Base-by-base conservation (phyloP, 2,329 filamentous ascomycete species). In the Plenodomus lindquistii region DNA sequence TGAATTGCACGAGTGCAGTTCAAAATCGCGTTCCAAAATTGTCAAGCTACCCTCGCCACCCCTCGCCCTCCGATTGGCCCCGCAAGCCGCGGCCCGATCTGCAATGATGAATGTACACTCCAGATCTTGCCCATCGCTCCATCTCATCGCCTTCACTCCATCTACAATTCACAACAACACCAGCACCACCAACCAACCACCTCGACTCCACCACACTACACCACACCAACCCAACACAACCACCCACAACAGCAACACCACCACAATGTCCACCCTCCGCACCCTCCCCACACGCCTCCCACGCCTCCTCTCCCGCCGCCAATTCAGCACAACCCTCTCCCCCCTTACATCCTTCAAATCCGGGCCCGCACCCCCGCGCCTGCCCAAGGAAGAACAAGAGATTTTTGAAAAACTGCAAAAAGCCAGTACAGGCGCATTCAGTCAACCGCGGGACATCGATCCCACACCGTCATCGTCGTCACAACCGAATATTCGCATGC, bases 331-430 rank as follows among this genome's bases (percentile, higher is more conserved):
- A 7, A 22, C 49, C 2, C 35, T 39, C 24, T 56, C 40, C 51
- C 3, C 41, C 31, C 55, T 57, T 0, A 31, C 48, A 40, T 50
- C 59, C 17, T 73, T 73, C 54, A 48, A 49, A 35, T 41, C 76
- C 16, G 78, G 78, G 11, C 89, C 93, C 19, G 76, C 89, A 7
- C 94, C 94, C 15, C 92, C 91, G 0, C 88, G 91, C 40, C 89
- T 97, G 10, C 91, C 93, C 6, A 85, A 91, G 63, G 85, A 89
- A 72, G 87, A 96, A 62, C 92, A 97, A 77, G 89, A 91, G 70
- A 84, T 95, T 57, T 96, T 94, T 71, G 92, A 97, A 74, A 82
- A 85, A 36, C 86, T 97, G 3, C 91, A 97, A 69, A 84, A 84
- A 60, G 79, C 81, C 69, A 96, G 78, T 59, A 95, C 84, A 57